phyloP scores from a whole-genome alignment of 2,329 filamentous ascomycete genomes.

The Neurospora crassa region DNA sequence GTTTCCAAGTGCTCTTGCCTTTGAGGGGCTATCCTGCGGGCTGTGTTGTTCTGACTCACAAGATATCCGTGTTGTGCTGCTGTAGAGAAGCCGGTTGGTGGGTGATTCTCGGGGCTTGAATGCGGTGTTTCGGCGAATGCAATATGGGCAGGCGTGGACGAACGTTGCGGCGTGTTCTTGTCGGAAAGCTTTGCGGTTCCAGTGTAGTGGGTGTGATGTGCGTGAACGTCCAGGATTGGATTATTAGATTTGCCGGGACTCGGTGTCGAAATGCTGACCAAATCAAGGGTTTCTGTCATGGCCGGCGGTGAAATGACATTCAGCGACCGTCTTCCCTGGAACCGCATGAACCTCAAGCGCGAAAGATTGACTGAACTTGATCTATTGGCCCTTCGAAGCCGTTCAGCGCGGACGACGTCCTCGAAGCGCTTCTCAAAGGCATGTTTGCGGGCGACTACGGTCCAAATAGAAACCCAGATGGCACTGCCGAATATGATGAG shows the following conservation, averaged over 20 bases:
- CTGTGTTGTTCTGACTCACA: slow-evolving; percentile 1
- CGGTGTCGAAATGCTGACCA: neutral
- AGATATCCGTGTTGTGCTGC: neutral
- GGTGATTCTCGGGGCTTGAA: neutral
- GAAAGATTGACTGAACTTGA: slow-evolving; percentile 17
- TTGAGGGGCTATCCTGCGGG: slow-evolving; percentile 2
- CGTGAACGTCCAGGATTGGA: neutral
- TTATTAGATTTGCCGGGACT: neutral
- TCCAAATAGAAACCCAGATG: slow-evolving; percentile 55
- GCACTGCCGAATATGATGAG: slow-evolving; percentile 55
- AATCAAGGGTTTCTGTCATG: neutral
- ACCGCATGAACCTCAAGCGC: neutral
- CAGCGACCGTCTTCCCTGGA: neutral
- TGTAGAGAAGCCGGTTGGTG: slow-evolving; percentile 4
- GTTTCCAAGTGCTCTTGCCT: neutral
- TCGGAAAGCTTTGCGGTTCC: neutral
- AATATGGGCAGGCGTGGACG: slow-evolving; percentile 8
- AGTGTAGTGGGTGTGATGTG: neutral
- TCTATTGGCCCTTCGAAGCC: slow-evolving; percentile 22
- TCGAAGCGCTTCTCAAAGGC: slow-evolving; percentile 54
- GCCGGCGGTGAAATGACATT: neutral
- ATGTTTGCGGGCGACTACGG: slow-evolving; percentile 49
- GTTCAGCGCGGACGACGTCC: slow-evolving; percentile 37
- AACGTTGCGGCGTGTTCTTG: neutral
- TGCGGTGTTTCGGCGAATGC: slow-evolving; percentile 14